A percentile compares a stretch with the other conserved stretches of the same genome.
Conservation (phyloP, 2,329 filamentous ascomycete genomes). For the Aspergillus sojae region DNA sequence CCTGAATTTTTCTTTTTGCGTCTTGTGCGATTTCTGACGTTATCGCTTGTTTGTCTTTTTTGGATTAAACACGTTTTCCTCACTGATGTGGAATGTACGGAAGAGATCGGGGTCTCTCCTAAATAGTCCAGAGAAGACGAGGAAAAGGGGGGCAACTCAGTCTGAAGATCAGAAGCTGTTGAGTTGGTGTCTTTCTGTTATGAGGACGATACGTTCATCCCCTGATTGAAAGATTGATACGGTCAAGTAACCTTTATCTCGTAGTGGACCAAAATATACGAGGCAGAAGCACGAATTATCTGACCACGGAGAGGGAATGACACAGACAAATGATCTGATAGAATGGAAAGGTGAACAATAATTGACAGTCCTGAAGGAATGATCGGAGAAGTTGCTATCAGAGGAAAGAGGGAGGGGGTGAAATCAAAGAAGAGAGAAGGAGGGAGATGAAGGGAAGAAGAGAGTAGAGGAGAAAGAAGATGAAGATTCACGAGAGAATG, state of each 20-base stretch:
- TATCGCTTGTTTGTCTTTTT: background rate
- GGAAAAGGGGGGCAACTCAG: conserved; percentile 16
- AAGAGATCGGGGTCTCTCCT: conserved; percentile 18
- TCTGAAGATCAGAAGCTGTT: conserved; percentile 14
- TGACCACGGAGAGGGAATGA: conserved; percentile 32
- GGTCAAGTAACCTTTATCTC: conserved; percentile 5
- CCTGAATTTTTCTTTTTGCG: background rate
- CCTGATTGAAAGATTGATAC: conserved; percentile 3
- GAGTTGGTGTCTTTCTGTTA: conserved; percentile 17
- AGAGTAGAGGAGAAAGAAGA: conserved; percentile 19
- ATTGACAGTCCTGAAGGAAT: conserved; percentile 46
- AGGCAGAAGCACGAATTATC: conserved; percentile 18
- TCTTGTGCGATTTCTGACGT: background rate
- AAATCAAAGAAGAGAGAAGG: conserved; percentile 27
- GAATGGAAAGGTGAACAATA: conserved; percentile 23
- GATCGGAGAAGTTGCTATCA: conserved; percentile 38
- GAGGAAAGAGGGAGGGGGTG: conserved; percentile 29
- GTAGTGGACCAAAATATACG: conserved; percentile 11
- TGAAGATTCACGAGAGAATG: conserved; percentile 9
- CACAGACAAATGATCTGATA: conserved; percentile 28
- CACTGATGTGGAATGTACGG: conserved; percentile 11
- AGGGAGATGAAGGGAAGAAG: conserved; percentile 16
- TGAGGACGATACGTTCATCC: conserved; percentile 2
- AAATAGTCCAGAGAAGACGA: conserved; percentile 2
- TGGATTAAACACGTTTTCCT: background rate